Conservation (phyloP, 2,329 filamentous ascomycete genomes). For the Diplodia seriata region DNA sequence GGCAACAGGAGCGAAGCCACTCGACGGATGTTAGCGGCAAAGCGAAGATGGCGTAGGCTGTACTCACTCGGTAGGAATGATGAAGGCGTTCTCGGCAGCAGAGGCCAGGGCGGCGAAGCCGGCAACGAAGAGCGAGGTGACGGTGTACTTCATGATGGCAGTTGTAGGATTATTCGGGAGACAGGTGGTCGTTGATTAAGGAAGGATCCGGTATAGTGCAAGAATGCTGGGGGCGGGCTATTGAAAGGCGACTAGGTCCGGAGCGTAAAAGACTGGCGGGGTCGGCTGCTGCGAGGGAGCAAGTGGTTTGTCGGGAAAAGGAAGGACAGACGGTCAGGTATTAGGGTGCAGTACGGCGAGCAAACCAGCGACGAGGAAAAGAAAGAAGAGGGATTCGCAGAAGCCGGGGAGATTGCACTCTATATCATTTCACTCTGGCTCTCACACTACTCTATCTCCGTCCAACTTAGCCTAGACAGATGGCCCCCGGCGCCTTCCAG, state of each 20-base stretch:
- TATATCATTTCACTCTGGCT: neutral
- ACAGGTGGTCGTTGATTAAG: slow-evolving; percentile 10
- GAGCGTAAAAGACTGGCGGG: slow-evolving; percentile 5
- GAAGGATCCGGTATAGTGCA: neutral
- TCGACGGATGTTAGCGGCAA: slow-evolving; percentile 36
- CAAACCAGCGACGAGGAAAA: slow-evolving; percentile 10
- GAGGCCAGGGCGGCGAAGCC: slow-evolving; percentile 55
- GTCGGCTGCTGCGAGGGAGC: neutral
- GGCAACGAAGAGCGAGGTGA: slow-evolving; percentile 53
- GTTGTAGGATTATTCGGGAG: neutral
- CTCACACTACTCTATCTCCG: neutral
- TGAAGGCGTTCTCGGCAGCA: slow-evolving; percentile 57
- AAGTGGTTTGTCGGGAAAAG: neutral
- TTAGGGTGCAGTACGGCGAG: neutral
- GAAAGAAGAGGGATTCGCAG: neutral
- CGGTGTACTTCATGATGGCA: slow-evolving; percentile 52
- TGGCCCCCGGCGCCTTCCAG: slow-evolving; percentile 7
- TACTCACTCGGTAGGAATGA: slow-evolving; percentile 34
- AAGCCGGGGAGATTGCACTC: neutral
- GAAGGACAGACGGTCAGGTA: slow-evolving; percentile 22
- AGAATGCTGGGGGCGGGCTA: slow-evolving; percentile 16
- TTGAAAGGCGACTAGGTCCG: slow-evolving; percentile 15
- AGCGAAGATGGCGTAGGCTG: neutral
- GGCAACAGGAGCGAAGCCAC: slow-evolving; percentile 54
- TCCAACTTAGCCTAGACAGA: neutral